Percentiles rank a stretch among this genome's conserved stretches.
These are phyloP conservation scores for Sanghuangporus sanghuang DNA, from an alignment of 1,284 basidiomycete species.

Conservation along the genomic window DNA sequence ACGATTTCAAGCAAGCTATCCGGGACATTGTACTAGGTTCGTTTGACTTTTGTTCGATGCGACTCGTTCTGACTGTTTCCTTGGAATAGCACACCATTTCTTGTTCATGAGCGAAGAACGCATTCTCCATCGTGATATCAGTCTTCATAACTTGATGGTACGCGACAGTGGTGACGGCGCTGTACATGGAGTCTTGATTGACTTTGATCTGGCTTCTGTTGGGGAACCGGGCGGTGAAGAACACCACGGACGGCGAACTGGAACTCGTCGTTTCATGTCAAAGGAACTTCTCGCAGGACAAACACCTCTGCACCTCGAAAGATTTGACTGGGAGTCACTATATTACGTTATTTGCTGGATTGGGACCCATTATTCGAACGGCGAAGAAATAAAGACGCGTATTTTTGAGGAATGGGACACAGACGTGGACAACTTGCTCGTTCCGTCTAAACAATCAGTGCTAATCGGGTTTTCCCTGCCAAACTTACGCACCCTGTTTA, in stretches of 20 bases:
- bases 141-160: slow-evolving; percentile 6
- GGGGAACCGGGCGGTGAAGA: background rate
- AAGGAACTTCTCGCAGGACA: background rate
- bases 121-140: slow-evolving; percentile 12
- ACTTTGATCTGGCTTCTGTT: slow-evolving; percentile 5
- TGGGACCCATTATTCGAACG: background rate
- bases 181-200: slow-evolving; percentile 8
- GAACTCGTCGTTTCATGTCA: slow-evolving; percentile 9
- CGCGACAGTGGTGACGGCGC: background rate
- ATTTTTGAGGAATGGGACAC: background rate
- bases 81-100: background rate
- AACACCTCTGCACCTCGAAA: background rate
- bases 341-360: slow-evolving; percentile 9
- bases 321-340: slow-evolving; percentile 7
- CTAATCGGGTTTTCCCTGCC: background rate
- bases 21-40: background rate
- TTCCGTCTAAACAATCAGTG: background rate
- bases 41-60: background rate
- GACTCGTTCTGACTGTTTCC: background rate
- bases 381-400: background rate
- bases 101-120: background rate
- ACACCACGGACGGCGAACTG: background rate
- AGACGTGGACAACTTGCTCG: background rate
- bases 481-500: background rate
- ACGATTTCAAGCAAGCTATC: slow-evolving; percentile 1